A percentile compares a stretch with the other conserved stretches of the same genome.
Conservation (phyloP, 176 grass and related monocot genomes). For the Urochloa ruziziensis region DNA sequence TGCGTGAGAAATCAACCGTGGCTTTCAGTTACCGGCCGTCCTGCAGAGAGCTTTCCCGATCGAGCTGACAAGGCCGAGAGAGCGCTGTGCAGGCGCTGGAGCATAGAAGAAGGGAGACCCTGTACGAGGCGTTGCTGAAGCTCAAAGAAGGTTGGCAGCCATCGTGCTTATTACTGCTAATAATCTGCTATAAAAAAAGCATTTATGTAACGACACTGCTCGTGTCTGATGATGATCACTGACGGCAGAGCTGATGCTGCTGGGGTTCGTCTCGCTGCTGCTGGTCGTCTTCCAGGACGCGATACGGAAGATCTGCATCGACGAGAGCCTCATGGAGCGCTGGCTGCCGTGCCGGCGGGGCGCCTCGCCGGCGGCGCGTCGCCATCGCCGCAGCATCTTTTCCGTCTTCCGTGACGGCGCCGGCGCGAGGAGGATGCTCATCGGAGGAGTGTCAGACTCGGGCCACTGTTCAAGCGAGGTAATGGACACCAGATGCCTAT, state of each 20-base stretch:
- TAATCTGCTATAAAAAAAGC: too few species aligned
- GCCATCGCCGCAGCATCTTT: not conserved
- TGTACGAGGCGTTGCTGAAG: constrained; percentile 73
- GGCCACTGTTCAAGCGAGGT: constrained; percentile 49
- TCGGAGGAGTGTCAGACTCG: not conserved
- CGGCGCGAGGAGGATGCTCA: constrained; percentile 41
- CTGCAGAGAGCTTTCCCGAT: not conserved
- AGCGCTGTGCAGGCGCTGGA: constrained; percentile 3
- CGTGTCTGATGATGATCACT: not conserved
- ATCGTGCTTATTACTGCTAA: too few species aligned
- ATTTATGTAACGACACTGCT: not conserved
- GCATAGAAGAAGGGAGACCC: constrained; percentile 42
- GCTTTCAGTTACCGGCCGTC: too few species aligned
- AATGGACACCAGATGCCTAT: too few species aligned
- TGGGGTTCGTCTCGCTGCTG: constrained; percentile 82
- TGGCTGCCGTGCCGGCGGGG: constrained; percentile 46
- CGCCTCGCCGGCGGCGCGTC: not conserved
- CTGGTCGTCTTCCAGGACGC: constrained; percentile 53
- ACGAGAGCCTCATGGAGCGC: constrained; percentile 44
- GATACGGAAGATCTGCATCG: constrained; percentile 63
- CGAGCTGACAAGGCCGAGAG: not conserved
- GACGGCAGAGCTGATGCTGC: constrained; percentile 69
- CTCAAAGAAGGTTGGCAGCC: constrained; percentile 85
- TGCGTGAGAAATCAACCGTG: not conserved
- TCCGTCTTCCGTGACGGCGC: not conserved